A percentile compares a stretch with the other conserved stretches of the same genome.
phyloP scores from a whole-genome alignment of 139 green algal species.

The Protoeuglena noctilucae region DNA sequence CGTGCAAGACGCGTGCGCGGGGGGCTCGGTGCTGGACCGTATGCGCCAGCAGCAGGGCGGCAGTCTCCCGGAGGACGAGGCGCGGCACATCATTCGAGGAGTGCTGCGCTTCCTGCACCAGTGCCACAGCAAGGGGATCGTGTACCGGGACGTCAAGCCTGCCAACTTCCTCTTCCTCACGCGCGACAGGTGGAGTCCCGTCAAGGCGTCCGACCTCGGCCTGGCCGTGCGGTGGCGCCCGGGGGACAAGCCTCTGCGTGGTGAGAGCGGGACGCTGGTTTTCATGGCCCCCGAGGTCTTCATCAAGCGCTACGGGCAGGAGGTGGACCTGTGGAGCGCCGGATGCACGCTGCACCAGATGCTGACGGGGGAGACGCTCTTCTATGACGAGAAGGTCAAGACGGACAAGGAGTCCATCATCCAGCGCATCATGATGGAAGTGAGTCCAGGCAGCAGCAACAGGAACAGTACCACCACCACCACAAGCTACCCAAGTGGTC shows the following conservation, averaged over 20 bases:
- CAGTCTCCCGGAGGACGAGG: not conserved
- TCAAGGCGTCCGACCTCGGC: not conserved
- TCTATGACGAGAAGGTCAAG: constrained; percentile 29
- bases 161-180: too few species aligned
- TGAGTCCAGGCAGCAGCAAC: too few species aligned
- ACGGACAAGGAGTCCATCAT: not conserved
- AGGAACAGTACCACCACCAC: constrained; percentile 3
- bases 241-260: too few species aligned
- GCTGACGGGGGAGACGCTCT: constrained; percentile 35
- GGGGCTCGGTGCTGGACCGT: constrained; percentile 2
- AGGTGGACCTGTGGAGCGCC: constrained; percentile 37
- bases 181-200: too few species aligned
- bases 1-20: constrained; percentile 6
- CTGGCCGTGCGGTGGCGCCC: too few species aligned
- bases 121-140: constrained; percentile 1
- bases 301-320: constrained; percentile 42
- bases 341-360: constrained; percentile 35
- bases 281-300: constrained; percentile 49
- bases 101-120: not conserved
- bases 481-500: too few species aligned
- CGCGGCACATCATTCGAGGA: not conserved
- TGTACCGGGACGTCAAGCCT: constrained; percentile 11
- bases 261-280: constrained; percentile 36
- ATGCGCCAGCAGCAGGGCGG: not conserved
- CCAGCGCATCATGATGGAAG: too few species aligned